Evolutionary conservation across 345 rosid species (phyloP).

Genomic region (Eucalyptus curtisii): DNA sequence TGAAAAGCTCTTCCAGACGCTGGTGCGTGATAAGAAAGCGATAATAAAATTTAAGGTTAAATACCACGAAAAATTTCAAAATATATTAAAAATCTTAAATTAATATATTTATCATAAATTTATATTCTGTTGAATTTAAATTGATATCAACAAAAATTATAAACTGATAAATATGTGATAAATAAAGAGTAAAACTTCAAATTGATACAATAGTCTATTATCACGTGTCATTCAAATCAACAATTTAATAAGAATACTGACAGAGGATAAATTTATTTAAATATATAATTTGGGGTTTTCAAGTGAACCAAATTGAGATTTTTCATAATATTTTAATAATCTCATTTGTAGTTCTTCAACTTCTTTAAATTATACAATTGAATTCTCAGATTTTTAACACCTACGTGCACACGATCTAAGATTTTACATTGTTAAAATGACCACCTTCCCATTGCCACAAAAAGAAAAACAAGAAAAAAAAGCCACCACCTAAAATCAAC

Average conservation of each 20-base stretch:
- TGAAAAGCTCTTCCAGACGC: rapidly evolving
- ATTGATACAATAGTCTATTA: rapidly evolving
- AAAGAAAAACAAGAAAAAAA: rapidly evolving
- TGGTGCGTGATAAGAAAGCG: too few relatives aligned
- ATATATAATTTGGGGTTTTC: rapidly evolving
- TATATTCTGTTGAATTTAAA: rapidly evolving
- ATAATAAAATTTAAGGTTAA: too few relatives aligned
- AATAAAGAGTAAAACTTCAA: rapidly evolving
- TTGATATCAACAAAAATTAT: too few relatives aligned
- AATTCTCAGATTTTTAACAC: rapidly evolving
- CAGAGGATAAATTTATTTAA: rapidly evolving
- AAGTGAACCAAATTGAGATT: too few relatives aligned
- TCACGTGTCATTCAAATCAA: rapidly evolving
- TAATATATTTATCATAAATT: too few relatives aligned
- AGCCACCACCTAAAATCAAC: too few relatives aligned
- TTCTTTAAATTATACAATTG: too few relatives aligned
- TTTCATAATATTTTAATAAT: too few relatives aligned
- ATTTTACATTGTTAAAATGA: too few relatives aligned
- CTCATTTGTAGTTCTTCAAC: too few relatives aligned
- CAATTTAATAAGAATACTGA: rapidly evolving
- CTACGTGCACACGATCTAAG: too few relatives aligned
- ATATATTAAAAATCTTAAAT: rapidly evolving
- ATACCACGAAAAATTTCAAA: rapidly evolving
- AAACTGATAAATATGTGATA: rapidly evolving
- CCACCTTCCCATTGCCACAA: too few relatives aligned